Conservation (phyloP, 2,329 filamentous ascomycete genomes). For the Phyllosticta citrichinensis region DNA sequence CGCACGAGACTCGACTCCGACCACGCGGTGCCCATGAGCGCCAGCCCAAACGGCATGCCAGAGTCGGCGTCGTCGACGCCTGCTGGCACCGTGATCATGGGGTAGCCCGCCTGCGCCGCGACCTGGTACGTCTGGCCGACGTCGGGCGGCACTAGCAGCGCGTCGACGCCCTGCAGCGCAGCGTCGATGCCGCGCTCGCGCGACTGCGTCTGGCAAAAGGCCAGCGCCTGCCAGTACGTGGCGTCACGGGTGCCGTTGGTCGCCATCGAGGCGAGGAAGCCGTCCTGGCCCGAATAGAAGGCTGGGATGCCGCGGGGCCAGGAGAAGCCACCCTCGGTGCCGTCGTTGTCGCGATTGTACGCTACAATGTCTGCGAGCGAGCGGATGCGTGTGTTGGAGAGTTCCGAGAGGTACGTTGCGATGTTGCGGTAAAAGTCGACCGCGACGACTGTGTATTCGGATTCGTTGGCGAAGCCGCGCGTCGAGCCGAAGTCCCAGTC, state of each 20-base stretch:
- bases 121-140: conserved; percentile 59
- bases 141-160: conserved; percentile 57
- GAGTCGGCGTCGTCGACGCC: conserved; percentile 35
- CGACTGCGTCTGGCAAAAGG: conserved; percentile 48
- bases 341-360: conserved; percentile 46
- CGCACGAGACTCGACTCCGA: conserved; percentile 48
- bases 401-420: conserved; percentile 50
- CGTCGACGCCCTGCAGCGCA: conserved; percentile 50
- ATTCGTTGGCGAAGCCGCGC: conserved; percentile 58
- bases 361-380: conserved; percentile 21
- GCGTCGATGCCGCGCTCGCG: conserved; percentile 60
- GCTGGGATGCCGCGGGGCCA: conserved; percentile 45
- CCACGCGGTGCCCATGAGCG: conserved; percentile 49
- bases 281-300: conserved; percentile 61
- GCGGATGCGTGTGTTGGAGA: conserved; percentile 39
- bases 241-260: conserved; percentile 52
- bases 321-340: conserved; percentile 56
- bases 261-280: conserved; percentile 53
- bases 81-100: conserved; percentile 58
- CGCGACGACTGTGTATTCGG: conserved; percentile 63
- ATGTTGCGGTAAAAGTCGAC: conserved; percentile 62
- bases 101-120: conserved; percentile 67
- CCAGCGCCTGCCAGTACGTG: conserved; percentile 57
- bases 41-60: conserved; percentile 37
- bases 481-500: conserved; percentile 59